A percentile compares a stretch with the other conserved stretches of the same genome.
These are phyloP conservation scores for Venturia effusa DNA, from an alignment of 2,329 filamentous ascomycete species.

Conservation along the genomic window DNA sequence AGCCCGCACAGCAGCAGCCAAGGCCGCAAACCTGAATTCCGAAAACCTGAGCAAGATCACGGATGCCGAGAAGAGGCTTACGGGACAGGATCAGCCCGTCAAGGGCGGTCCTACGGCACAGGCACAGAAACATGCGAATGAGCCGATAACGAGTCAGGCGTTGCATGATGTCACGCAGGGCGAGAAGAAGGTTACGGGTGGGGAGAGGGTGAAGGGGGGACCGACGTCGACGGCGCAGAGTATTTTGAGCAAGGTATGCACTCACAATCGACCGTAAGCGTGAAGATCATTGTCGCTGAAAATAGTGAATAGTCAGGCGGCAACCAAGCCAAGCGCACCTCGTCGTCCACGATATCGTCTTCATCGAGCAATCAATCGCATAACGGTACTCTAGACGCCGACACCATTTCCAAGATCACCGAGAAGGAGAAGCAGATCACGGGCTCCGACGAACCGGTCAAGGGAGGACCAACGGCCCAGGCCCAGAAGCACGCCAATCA, in stretches of 20 bases:
- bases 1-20: not conserved
- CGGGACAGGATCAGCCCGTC: conserved; percentile 24
- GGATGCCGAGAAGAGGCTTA: conserved; percentile 28
- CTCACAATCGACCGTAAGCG: too few species aligned
- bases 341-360: not conserved
- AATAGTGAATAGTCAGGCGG: too few species aligned
- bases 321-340: not conserved
- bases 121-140: conserved; percentile 28
- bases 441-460: conserved; percentile 16
- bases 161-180: conserved; percentile 32
- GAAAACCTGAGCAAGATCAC: conserved; percentile 31
- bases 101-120: conserved; percentile 30
- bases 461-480: conserved; percentile 20
- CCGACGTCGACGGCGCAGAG: conserved; percentile 30
- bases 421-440: conserved; percentile 22
- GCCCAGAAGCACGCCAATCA: conserved; percentile 22
- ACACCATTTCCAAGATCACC: conserved; percentile 21
- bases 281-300: too few species aligned
- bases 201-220: conserved; percentile 24
- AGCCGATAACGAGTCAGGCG: conserved; percentile 23
- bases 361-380: conserved; percentile 7
- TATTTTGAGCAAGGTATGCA: conserved; percentile 12
- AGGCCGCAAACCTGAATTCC: conserved; percentile 24
- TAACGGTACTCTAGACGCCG: conserved; percentile 19
- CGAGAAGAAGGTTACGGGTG: conserved; percentile 30